phyloP scores from a whole-genome alignment of 1,284 basidiomycete species.

The Tilletia caries region DNA sequence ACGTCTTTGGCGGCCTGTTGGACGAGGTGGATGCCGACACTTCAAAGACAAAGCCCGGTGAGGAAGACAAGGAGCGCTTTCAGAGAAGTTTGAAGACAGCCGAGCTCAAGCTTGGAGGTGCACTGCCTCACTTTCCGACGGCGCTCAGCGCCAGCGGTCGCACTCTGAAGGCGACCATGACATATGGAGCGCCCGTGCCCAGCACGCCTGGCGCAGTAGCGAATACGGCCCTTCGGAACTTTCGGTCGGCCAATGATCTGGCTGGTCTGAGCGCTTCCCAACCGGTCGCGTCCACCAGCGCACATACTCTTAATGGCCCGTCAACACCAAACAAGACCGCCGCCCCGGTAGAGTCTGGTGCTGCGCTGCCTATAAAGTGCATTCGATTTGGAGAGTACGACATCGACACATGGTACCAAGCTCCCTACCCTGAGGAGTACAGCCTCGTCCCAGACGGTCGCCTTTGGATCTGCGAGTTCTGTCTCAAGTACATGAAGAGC shows the following conservation, averaged over 20 bases:
- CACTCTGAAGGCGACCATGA: conserved; percentile 1
- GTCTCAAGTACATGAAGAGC: conserved; percentile 97
- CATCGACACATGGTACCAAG: conserved; percentile 98
- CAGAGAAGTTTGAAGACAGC: conserved; percentile 69
- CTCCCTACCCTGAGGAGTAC: conserved; percentile 98
- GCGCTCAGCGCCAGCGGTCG: conserved; percentile 19
- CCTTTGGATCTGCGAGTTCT: conserved; percentile 96
- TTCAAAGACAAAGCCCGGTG: conserved; percentile 65
- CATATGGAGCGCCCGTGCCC: conserved; percentile 3
- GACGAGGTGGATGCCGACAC: conserved; percentile 70
- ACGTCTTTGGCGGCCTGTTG: conserved; percentile 76
- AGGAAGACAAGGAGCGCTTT: conserved; percentile 72
- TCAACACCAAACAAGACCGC: neutral
- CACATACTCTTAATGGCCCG: neutral
- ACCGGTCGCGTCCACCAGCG: conserved; percentile 8
- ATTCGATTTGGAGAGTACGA: conserved; percentile 93
- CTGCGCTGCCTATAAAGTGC: conserved; percentile 46
- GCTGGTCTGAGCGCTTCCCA: conserved; percentile 4
- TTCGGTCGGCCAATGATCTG: conserved; percentile 14
- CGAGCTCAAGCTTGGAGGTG: conserved; percentile 61
- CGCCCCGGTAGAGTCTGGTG: conserved; percentile 37
- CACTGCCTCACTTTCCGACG: conserved; percentile 28
- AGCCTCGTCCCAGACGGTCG: conserved; percentile 85
- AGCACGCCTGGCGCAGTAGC: neutral
- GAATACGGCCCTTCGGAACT: conserved; percentile 10